A percentile compares a stretch with the other conserved stretches of the same genome.
phyloP scores from a whole-genome alignment of 169 alveolate species.

The Plasmodium falciparum region DNA sequence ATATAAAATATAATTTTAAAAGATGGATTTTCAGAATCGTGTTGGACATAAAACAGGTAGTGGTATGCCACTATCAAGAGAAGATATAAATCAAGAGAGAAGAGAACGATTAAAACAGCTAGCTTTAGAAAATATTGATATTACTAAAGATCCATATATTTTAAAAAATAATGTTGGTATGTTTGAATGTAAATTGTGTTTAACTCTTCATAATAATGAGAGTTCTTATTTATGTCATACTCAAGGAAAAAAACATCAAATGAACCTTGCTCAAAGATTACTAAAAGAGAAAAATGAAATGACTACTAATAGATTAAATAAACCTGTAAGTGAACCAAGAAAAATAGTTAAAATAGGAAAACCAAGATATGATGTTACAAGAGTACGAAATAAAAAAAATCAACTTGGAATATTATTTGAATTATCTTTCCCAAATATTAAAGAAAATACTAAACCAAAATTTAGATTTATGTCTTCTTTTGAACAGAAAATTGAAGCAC shows the following conservation, averaged over 20 bases:
- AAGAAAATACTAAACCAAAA: constrained; percentile 87
- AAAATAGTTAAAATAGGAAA: constrained; percentile 94
- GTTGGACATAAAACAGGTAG: constrained; percentile 98
- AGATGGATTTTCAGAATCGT: constrained; percentile 97
- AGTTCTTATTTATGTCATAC: constrained; percentile 98
- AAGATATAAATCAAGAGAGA: constrained; percentile 95
- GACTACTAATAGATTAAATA: constrained; percentile 35
- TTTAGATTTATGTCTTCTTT: constrained; percentile 98
- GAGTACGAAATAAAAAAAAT: constrained; percentile 93
- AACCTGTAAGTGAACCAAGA: constrained; percentile 67
- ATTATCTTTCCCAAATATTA: constrained; percentile 96
- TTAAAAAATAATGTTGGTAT: constrained; percentile 96
- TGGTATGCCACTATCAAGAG: constrained; percentile 97
- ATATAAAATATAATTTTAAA: constrained; percentile 6
- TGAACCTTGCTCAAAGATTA: constrained; percentile 96
- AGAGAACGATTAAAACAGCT: constrained; percentile 96
- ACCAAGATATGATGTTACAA: constrained; percentile 98
- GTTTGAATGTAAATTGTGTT: constrained; percentile 94
- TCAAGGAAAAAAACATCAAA: constrained; percentile 97
- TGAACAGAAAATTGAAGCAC: constrained; percentile 95
- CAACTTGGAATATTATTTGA: constrained; percentile 96
- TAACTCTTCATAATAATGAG: constrained; percentile 98
- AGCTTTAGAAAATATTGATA: constrained; percentile 97
- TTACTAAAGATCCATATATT: constrained; percentile 97
- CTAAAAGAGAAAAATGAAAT: constrained; percentile 94